Conservation (phyloP, 805 yeast genomes). For the Candida parachauliodes region DNA sequence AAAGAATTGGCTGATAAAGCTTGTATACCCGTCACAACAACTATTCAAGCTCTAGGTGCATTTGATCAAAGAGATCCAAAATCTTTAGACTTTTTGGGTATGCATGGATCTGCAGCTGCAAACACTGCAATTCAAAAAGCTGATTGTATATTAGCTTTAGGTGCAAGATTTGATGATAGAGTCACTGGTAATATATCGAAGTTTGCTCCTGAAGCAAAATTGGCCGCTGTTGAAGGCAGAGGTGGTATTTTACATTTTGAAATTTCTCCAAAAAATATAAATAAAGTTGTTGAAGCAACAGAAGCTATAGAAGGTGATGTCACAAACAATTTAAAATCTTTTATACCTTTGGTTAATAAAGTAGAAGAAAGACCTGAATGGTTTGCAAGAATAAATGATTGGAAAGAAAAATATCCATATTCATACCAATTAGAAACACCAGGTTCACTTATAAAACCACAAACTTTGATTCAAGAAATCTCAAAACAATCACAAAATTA, state of each 20-base stretch:
- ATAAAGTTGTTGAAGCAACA: slow-evolving; percentile 94
- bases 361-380: slow-evolving; percentile 74
- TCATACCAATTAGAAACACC: slow-evolving; percentile 77
- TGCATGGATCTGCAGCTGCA: slow-evolving; percentile 97
- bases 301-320: slow-evolving; percentile 98
- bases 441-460: slow-evolving; percentile 83
- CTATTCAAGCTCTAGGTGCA: slow-evolving; percentile 90
- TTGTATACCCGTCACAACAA: slow-evolving; percentile 92
- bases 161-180: slow-evolving; percentile 98
- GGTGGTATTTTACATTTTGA: slow-evolving; percentile 98
- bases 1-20: slow-evolving; percentile 89
- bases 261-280: slow-evolving; percentile 93
- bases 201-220: slow-evolving; percentile 91
- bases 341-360: slow-evolving; percentile 65
- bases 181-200: slow-evolving; percentile 83
- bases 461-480: slow-evolving; percentile 79
- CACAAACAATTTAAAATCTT: slow-evolving; percentile 64
- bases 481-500: slow-evolving; percentile 63
- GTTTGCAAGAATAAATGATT: slow-evolving; percentile 67
- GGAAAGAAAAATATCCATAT: slow-evolving; percentile 89
- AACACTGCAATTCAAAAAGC: slow-evolving; percentile 92
- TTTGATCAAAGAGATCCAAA: slow-evolving; percentile 90
- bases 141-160: slow-evolving; percentile 88
- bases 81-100: slow-evolving; percentile 93
- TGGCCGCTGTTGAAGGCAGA: slow-evolving; percentile 80